Percentiles rank a stretch among this genome's conserved stretches.
Evolutionary conservation across 169 alveolate species (phyloP).

Genomic region (Cryptosporidium tyzzeri): DNA sequence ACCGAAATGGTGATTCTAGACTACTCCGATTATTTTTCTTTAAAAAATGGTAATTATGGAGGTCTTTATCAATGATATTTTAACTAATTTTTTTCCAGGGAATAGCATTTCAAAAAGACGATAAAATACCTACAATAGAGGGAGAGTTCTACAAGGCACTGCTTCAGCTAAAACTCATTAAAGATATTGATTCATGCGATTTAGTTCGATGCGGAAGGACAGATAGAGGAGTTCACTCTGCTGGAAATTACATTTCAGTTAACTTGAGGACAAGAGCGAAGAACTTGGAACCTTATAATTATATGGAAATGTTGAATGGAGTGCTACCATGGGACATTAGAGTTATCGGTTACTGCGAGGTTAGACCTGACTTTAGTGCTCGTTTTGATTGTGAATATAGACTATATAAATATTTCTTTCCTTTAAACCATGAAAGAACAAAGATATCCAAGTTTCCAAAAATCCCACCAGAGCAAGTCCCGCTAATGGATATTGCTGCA

Average conservation of each 20-base stretch:
- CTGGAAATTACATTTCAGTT: conserved; percentile 86
- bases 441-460: conserved; percentile 53
- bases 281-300: conserved; percentile 77
- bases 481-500: conserved; percentile 78
- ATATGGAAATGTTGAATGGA: conserved; percentile 83
- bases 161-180: conserved; percentile 37
- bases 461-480: conserved; percentile 12
- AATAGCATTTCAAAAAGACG: conserved; percentile 75
- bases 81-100: conserved; percentile 49
- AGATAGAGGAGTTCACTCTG: conserved; percentile 92
- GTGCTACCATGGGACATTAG: conserved; percentile 89
- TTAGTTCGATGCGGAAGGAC: conserved; percentile 88
- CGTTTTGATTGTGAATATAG: conserved; percentile 89
- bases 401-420: conserved; percentile 89
- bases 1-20: conserved; percentile 1
- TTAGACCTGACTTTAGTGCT: conserved; percentile 89
- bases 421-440: conserved; percentile 82
- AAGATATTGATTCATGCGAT: conserved; percentile 50
- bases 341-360: conserved; percentile 82
- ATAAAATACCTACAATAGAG: conserved; percentile 64
- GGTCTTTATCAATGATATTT: background rate
- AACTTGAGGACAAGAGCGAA: conserved; percentile 79
- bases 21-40: background rate
- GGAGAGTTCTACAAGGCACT: conserved; percentile 71
- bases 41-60: too few species aligned